Conservation (phyloP, 805 yeast species). For the Yamadazyma scolyti region DNA sequence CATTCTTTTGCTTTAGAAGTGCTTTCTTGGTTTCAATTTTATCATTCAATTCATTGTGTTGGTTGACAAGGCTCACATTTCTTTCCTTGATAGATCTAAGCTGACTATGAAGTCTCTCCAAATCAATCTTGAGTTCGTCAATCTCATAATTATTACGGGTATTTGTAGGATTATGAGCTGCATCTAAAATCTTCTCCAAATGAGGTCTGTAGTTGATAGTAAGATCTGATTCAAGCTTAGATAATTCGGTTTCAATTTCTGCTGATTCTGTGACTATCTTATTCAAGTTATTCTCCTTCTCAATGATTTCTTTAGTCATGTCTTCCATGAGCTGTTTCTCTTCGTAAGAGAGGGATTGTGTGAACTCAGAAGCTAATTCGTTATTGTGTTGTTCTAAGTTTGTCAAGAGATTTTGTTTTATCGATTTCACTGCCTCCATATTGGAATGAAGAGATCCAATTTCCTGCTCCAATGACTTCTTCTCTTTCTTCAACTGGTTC, state of each 20-base stretch:
- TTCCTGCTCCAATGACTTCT: constrained; percentile 42
- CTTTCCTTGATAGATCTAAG: constrained; percentile 25
- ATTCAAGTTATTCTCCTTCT: constrained; percentile 38
- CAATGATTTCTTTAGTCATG: constrained; percentile 33
- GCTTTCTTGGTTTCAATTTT: constrained; percentile 34
- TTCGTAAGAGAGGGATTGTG: constrained; percentile 43
- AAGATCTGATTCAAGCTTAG: constrained; percentile 52
- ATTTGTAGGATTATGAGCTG: constrained; percentile 10
- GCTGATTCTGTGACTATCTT: constrained; percentile 35
- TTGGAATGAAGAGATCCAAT: constrained; percentile 30
- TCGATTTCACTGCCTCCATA: constrained; percentile 26
- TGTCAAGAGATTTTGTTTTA: constrained; percentile 29
- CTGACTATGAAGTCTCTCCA: constrained; percentile 20
- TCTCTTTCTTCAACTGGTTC: constrained; percentile 40
- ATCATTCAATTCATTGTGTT: constrained; percentile 22
- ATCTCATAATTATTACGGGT: constrained; percentile 11
- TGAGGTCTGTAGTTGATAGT: constrained; percentile 57
- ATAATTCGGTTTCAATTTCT: constrained; percentile 44
- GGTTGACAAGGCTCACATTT: constrained; percentile 20
- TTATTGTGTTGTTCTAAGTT: constrained; percentile 40
- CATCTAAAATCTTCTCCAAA: constrained; percentile 13
- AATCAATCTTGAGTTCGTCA: constrained; percentile 19
- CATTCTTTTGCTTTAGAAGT: constrained; percentile 47
- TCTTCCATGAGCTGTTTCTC: constrained; percentile 44
- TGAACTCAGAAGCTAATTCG: constrained; percentile 56